Percentiles rank a stretch among this genome's conserved stretches.
phyloP scores from a whole-genome alignment of 306 rosid genomes.

The Gastrolobium villosum region DNA sequence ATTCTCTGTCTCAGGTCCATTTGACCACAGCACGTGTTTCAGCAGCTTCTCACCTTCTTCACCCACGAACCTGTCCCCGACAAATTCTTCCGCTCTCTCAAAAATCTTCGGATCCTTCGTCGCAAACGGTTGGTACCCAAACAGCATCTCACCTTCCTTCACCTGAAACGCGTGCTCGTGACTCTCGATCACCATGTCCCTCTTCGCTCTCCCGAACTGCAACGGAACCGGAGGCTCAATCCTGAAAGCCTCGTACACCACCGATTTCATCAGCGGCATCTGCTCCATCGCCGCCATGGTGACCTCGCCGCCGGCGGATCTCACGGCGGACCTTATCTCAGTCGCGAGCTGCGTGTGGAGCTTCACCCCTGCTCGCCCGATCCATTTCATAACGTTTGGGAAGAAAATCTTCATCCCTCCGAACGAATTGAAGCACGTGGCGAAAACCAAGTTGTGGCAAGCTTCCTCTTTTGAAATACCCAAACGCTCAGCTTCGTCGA shows the following conservation, averaged over 20 bases:
- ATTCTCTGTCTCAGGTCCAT: slow-evolving; percentile 71
- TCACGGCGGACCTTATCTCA: slow-evolving; percentile 76
- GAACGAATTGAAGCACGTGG: slow-evolving; percentile 89
- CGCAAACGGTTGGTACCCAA: slow-evolving; percentile 91
- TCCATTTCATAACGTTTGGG: slow-evolving; percentile 79
- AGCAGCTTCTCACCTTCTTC: slow-evolving; percentile 82
- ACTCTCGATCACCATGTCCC: slow-evolving; percentile 74
- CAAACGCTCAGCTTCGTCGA: slow-evolving; percentile 79
- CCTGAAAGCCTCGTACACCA: slow-evolving; percentile 75
- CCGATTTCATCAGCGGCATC: slow-evolving; percentile 93
- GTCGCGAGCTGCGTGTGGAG: slow-evolving; percentile 70
- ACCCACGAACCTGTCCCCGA: slow-evolving; percentile 81
- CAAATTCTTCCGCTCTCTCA: slow-evolving; percentile 70
- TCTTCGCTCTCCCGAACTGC: slow-evolving; percentile 79
- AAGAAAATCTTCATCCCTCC: slow-evolving; percentile 87
- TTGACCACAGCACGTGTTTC: slow-evolving; percentile 89
- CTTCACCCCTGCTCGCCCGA: slow-evolving; percentile 78
- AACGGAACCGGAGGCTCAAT: slow-evolving; percentile 89
- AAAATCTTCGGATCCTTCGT: slow-evolving; percentile 86
- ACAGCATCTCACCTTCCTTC: slow-evolving; percentile 82
- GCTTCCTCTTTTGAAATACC: slow-evolving; percentile 88
- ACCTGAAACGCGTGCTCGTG: slow-evolving; percentile 83
- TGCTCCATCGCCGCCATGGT: slow-evolving; percentile 89
- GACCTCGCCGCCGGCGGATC: slow-evolving; percentile 69
- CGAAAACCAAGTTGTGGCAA: slow-evolving; percentile 82